Conservation (phyloP, 208 protist species). For the Angomonas deanei region DNA sequence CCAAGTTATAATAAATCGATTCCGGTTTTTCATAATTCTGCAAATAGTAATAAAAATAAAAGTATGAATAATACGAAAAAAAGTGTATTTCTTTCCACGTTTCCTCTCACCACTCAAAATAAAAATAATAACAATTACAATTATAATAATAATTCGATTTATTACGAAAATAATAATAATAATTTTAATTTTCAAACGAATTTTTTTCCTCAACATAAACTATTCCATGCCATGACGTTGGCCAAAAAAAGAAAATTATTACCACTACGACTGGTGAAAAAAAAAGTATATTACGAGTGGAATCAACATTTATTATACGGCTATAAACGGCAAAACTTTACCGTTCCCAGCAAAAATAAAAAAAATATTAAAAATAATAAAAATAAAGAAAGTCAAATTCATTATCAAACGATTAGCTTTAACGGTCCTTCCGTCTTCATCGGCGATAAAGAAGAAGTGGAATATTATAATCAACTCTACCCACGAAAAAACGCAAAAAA, state of each 20-base stretch:
- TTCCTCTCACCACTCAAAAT: background rate
- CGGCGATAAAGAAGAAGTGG: too few species aligned
- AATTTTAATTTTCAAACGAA: constrained; percentile 7
- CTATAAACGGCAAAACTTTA: constrained; percentile 36
- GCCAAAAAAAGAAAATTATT: constrained; percentile 50
- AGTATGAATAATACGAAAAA: too few species aligned
- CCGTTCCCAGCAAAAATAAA: background rate
- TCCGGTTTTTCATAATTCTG: too few species aligned
- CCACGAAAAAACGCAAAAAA: background rate
- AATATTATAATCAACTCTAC: too few species aligned
- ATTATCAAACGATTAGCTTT: background rate
- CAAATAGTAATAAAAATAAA: background rate
- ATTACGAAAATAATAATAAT: background rate
- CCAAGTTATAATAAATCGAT: constrained; percentile 28
- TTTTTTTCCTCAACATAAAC: constrained; percentile 23
- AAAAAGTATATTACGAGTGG: constrained; percentile 22
- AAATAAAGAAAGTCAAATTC: background rate
- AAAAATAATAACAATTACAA: background rate
- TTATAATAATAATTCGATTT: background rate
- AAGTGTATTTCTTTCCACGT: too few species aligned
- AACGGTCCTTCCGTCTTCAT: too few species aligned
- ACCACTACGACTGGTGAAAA: constrained; percentile 52
- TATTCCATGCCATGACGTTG: constrained; percentile 62
- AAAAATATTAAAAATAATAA: background rate
- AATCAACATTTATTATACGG: constrained; percentile 68